Conservation (phyloP, 306 rosid genomes). For the Nissolia schottii region DNA sequence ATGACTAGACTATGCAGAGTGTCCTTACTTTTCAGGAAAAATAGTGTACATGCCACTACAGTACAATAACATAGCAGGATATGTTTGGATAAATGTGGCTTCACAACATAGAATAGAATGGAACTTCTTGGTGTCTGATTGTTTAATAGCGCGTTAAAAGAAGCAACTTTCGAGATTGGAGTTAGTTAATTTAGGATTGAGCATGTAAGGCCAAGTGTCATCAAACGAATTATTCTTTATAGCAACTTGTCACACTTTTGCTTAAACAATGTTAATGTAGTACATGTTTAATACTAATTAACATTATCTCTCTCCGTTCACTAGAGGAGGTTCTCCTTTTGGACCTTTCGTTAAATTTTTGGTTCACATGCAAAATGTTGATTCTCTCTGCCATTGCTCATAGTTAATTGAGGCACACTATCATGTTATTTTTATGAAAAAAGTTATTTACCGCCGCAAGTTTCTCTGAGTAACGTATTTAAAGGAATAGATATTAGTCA, state of each 20-base stretch:
- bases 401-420: not conserved
- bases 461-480: too few species aligned
- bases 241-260: not conserved
- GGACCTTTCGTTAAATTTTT: not conserved
- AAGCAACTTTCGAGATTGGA: not conserved
- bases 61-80: not conserved
- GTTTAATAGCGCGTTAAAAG: not conserved
- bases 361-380: not conserved
- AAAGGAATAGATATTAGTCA: too few species aligned
- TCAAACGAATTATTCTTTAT: too few species aligned
- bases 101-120: not conserved
- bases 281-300: not conserved
- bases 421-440: too few species aligned
- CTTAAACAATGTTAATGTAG: not conserved
- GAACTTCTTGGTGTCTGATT: not conserved
- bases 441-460: too few species aligned
- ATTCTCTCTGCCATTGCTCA: not conserved
- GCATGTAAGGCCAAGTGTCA: not conserved
- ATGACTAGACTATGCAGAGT: conserved; percentile 15
- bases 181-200: not conserved
- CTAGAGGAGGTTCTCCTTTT: not conserved
- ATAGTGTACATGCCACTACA: not conserved
- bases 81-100: not conserved
- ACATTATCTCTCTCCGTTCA: not conserved
- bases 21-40: conserved; percentile 13